Percentiles rank a stretch among this genome's conserved stretches.
Conservation (phyloP, 78 protist species). For the Dictyostelium intermedium region DNA sequence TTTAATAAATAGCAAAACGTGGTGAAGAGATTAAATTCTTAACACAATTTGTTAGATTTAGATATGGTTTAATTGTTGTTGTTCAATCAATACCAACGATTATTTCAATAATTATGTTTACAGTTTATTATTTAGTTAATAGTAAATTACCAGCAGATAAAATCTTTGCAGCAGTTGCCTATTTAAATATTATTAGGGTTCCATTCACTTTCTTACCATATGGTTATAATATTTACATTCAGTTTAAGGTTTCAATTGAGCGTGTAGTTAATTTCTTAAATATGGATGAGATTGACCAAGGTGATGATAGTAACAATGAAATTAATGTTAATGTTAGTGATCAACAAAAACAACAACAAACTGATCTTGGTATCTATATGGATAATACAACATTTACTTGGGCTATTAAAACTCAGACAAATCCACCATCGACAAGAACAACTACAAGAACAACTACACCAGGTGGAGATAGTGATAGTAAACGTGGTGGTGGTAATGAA, state of each 20-base stretch:
- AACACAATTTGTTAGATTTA: neutral
- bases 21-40: neutral
- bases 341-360: neutral
- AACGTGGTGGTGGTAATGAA: neutral
- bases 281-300: neutral
- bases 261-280: constrained; percentile 71
- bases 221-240: constrained; percentile 28
- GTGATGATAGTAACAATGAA: neutral
- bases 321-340: neutral
- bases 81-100: constrained; percentile 27
- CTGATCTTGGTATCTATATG: constrained; percentile 16
- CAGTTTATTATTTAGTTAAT: neutral
- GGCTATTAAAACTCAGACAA: neutral
- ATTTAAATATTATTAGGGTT: constrained; percentile 86
- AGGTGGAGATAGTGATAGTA: neutral
- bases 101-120: constrained; percentile 38
- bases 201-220: constrained; percentile 88
- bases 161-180: constrained; percentile 85
- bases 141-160: constrained; percentile 64
- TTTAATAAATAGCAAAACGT: neutral
- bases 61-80: constrained; percentile 9
- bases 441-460: neutral
- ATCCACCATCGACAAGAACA: neutral
- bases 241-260: constrained; percentile 76
- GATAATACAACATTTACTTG: constrained; percentile 23